Evolutionary conservation across 306 rosid species (phyloP).

Genomic region (Fragaria nilgerrensis): DNA sequence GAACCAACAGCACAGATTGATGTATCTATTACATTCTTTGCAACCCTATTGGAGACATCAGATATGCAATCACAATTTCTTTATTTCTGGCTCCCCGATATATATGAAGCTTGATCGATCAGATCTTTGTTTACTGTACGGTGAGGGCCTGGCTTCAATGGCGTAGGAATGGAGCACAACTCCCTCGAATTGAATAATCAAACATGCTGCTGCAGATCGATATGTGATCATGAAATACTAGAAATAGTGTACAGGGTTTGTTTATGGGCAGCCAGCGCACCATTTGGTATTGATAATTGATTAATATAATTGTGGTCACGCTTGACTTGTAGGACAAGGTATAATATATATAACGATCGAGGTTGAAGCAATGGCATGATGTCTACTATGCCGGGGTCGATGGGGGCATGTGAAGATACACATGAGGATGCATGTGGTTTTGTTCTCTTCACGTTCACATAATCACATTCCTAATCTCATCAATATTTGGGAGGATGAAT

Average conservation of each 20-base stretch:
- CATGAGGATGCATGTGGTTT: slow-evolving; percentile 37
- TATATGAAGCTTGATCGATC: neutral
- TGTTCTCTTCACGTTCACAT: slow-evolving; percentile 30
- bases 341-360: slow-evolving; percentile 24
- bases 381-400: slow-evolving; percentile 7
- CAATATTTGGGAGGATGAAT: neutral
- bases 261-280: neutral
- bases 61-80: neutral
- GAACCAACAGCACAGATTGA: neutral
- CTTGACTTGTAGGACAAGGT: slow-evolving; percentile 41
- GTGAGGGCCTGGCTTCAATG: neutral
- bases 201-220: neutral
- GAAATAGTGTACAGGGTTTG: neutral
- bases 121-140: slow-evolving; percentile 4
- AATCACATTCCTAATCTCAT: neutral
- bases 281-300: neutral
- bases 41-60: neutral
- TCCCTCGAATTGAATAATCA: neutral
- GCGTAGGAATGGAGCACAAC: slow-evolving; percentile 24
- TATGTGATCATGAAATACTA: neutral
- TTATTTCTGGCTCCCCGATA: too few relatives aligned
- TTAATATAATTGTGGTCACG: slow-evolving; percentile 3
- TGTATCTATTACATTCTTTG: neutral
- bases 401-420: slow-evolving; percentile 22
- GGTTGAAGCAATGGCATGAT: slow-evolving; percentile 30